phyloP scores from a whole-genome alignment of 139 green algal genomes.

The Eudorina sp. region DNA sequence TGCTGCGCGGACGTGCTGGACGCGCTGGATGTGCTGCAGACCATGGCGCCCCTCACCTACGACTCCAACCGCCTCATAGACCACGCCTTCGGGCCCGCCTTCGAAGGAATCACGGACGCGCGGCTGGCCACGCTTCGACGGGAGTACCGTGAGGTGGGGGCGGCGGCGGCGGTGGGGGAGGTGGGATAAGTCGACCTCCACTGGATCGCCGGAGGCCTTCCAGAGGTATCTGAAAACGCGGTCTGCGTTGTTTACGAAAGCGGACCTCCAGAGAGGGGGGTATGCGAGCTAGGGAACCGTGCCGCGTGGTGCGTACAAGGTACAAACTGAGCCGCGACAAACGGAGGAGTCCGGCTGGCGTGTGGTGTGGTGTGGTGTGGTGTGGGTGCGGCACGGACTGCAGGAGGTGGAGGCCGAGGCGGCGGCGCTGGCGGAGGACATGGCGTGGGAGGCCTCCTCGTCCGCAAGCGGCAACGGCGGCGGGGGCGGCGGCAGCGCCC shows the following conservation, averaged over 20 bases:
- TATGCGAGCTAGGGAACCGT: too few relatives aligned
- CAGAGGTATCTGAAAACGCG: too few relatives aligned
- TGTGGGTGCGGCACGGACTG: neutral
- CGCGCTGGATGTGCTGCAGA: constrained; percentile 51
- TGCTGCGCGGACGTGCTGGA: constrained; percentile 55
- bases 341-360: too few relatives aligned
- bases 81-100: constrained; percentile 64
- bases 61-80: constrained; percentile 71
- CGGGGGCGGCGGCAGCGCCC: neutral
- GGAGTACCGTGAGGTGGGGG: constrained; percentile 50
- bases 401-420: constrained; percentile 44
- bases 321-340: too few relatives aligned
- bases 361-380: neutral
- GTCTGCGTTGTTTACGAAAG: too few relatives aligned
- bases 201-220: too few relatives aligned
- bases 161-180: too few relatives aligned
- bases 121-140: constrained; percentile 56
- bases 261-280: too few relatives aligned
- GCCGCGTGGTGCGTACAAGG: too few relatives aligned
- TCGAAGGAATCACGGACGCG: constrained; percentile 52
- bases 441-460: constrained; percentile 23
- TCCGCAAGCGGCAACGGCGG: neutral
- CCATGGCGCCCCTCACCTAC: constrained; percentile 75
- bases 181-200: too few relatives aligned
- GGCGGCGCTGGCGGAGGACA: constrained; percentile 20